Evolutionary conservation across 495 filamentous ascomycete genomes (phyloP).

Genomic region (Neurospora discreta): DNA sequence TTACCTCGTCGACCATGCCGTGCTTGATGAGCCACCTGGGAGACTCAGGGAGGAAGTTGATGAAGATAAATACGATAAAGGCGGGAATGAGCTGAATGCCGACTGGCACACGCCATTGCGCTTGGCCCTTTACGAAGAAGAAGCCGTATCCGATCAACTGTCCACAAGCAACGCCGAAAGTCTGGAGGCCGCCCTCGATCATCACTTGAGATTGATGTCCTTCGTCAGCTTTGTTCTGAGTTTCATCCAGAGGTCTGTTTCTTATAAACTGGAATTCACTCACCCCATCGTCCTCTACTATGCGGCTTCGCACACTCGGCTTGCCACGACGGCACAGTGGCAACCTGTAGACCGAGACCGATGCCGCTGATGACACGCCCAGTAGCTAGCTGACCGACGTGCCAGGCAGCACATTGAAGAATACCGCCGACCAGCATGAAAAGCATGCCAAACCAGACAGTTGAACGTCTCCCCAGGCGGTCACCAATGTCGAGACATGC

Average conservation of each 20-base stretch:
- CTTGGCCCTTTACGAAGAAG: slow-evolving; percentile 37
- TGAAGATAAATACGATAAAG: slow-evolving; percentile 49
- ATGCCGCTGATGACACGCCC: slow-evolving; percentile 45
- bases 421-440: slow-evolving; percentile 48
- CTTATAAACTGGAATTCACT: too few relatives aligned
- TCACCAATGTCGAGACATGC: slow-evolving; percentile 46
- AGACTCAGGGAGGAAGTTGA: slow-evolving; percentile 62
- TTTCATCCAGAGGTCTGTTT: too few relatives aligned
- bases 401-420: slow-evolving; percentile 45
- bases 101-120: slow-evolving; percentile 54
- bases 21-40: slow-evolving; percentile 56
- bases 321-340: slow-evolving; percentile 49
- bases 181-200: slow-evolving; percentile 56
- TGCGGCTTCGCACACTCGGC: slow-evolving; percentile 55
- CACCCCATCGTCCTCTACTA: slow-evolving; percentile 45
- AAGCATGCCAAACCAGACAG: slow-evolving; percentile 36
- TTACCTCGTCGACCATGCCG: slow-evolving; percentile 25
- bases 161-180: slow-evolving; percentile 49
- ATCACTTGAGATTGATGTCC: slow-evolving; percentile 27
- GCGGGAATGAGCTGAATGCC: slow-evolving; percentile 62
- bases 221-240: too few relatives aligned
- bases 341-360: slow-evolving; percentile 50
- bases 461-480: slow-evolving; percentile 39
- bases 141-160: slow-evolving; percentile 50
- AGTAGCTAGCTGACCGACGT: slow-evolving; percentile 44